phyloP scores from a whole-genome alignment of 345 rosid genomes.

The Melastoma malabathricum region DNA sequence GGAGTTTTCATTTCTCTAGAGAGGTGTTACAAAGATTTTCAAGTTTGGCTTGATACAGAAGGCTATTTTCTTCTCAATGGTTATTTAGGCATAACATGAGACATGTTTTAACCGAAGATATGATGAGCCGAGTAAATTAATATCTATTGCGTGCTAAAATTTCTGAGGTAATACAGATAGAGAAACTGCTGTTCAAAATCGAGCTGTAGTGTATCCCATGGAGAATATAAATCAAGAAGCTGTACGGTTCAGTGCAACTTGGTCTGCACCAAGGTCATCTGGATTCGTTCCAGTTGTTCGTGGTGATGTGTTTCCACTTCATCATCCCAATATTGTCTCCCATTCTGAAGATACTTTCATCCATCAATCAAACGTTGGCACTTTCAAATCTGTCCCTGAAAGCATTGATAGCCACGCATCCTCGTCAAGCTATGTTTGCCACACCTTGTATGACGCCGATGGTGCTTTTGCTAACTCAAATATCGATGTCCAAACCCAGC shows the following conservation, averaged over 20 bases:
- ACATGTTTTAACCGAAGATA: neutral
- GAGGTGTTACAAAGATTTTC: no score
- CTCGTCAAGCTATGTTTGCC: constrained; percentile 48
- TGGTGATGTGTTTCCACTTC: constrained; percentile 32
- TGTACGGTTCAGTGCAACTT: constrained; percentile 39
- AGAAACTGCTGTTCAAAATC: constrained; percentile 31
- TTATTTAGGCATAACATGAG: no score
- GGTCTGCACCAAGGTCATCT: constrained; percentile 54
- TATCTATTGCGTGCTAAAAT: neutral
- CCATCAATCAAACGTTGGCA: constrained; percentile 25
- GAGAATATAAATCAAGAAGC: constrained; percentile 40
- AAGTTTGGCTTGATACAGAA: no score
- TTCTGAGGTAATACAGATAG: constrained; percentile 28
- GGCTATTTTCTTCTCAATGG: no score
- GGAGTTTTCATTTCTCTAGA: no score
- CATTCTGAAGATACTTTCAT: constrained; percentile 39
- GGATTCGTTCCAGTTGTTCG: constrained; percentile 32
- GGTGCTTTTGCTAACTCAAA: constrained; percentile 41
- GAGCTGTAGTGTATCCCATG: constrained; percentile 32
- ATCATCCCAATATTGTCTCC: constrained; percentile 39
- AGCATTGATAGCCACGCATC: constrained; percentile 40
- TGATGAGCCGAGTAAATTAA: neutral
- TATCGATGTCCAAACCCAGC: constrained; percentile 42
- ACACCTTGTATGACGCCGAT: constrained; percentile 30
- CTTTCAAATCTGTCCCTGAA: constrained; percentile 35